Percentiles rank a stretch among this genome's conserved stretches.
Conservation (phyloP, 176 grass and related monocot genomes). For the Oryza brachyantha region DNA sequence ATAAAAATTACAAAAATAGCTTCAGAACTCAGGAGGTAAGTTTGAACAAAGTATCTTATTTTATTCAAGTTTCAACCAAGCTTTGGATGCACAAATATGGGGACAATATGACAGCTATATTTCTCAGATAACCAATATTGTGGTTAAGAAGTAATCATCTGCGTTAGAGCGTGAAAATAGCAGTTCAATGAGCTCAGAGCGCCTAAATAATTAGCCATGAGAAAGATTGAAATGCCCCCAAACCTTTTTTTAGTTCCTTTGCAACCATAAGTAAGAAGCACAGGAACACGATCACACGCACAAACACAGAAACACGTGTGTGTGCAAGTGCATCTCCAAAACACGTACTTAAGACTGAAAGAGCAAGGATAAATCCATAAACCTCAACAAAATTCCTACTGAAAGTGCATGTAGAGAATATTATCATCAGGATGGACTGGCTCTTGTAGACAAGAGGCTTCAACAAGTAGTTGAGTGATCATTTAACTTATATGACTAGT, state of each 20-base stretch:
- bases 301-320: neutral
- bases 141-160: neutral
- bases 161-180: neutral
- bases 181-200: neutral
- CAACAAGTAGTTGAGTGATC: conserved; percentile 2
- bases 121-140: neutral
- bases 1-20: neutral
- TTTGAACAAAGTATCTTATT: neutral
- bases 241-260: neutral
- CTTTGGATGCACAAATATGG: neutral
- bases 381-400: neutral
- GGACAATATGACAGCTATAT: neutral
- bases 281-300: neutral
- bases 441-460: conserved; percentile 1
- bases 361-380: neutral
- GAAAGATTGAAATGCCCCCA: neutral
- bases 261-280: neutral
- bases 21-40: neutral
- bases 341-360: too few relatives aligned
- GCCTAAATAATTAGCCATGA: neutral
- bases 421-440: neutral
- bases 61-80: neutral
- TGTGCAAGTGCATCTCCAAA: neutral
- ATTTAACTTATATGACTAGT: neutral
- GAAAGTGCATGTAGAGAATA: neutral